Evolutionary conservation across 2,329 filamentous ascomycete species (phyloP).

Genomic region (Aspergillus aculeatus): DNA sequence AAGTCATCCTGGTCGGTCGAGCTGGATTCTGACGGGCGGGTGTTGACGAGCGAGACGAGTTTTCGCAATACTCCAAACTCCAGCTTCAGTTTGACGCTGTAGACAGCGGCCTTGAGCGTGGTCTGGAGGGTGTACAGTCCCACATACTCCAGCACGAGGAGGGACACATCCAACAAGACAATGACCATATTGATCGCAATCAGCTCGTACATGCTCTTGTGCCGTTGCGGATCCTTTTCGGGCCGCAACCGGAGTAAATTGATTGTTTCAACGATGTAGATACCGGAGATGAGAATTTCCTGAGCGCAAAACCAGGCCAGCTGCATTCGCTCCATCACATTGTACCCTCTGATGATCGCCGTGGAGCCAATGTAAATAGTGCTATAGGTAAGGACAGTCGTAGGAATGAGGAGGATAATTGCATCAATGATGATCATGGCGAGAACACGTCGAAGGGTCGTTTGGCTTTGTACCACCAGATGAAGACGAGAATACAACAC

Average conservation of each 20-base stretch:
- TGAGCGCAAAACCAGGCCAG: slow-evolving; percentile 46
- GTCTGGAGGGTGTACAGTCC: slow-evolving; percentile 46
- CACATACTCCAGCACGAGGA: slow-evolving; percentile 46
- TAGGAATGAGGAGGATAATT: slow-evolving; percentile 53
- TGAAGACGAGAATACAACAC: slow-evolving; percentile 64
- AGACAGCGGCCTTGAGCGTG: slow-evolving; percentile 47
- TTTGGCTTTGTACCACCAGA: slow-evolving; percentile 54
- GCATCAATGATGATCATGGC: slow-evolving; percentile 59
- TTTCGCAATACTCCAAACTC: slow-evolving; percentile 51
- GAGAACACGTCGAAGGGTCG: slow-evolving; percentile 50
- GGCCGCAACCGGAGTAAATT: slow-evolving; percentile 41
- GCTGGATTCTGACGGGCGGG: slow-evolving; percentile 29
- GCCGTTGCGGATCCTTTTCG: slow-evolving; percentile 35
- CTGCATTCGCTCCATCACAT: slow-evolving; percentile 45
- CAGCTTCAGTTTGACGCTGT: slow-evolving; percentile 51
- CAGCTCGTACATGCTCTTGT: slow-evolving; percentile 48
- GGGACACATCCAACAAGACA: slow-evolving; percentile 46
- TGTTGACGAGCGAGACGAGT: slow-evolving; percentile 41
- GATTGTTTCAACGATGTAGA: slow-evolving; percentile 55
- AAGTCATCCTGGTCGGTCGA: slow-evolving; percentile 36
- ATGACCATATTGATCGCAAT: slow-evolving; percentile 51
- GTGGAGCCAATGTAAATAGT: slow-evolving; percentile 25
- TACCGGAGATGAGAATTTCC: slow-evolving; percentile 47
- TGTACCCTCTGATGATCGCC: slow-evolving; percentile 39
- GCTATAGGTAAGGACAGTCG: slow-evolving; percentile 55